Percentiles rank a stretch among this genome's conserved stretches.
Conservation (phyloP, 805 yeast genomes). For the Hanseniaspora clermontiae region DNA sequence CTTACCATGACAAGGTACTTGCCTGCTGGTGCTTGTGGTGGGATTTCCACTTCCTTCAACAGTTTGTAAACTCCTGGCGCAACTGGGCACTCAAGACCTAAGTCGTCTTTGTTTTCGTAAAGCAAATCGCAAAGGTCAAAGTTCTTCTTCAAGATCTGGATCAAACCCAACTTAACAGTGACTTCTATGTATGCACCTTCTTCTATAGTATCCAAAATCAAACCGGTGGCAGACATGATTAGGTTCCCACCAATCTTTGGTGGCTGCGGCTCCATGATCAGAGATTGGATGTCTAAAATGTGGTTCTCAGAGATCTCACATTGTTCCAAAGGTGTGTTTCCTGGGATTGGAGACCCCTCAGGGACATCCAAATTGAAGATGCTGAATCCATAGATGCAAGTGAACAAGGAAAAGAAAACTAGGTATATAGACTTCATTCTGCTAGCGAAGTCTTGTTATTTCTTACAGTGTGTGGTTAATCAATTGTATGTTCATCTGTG, state of each 20-base stretch:
- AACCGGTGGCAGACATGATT: conserved; percentile 66
- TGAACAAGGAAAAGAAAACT: not conserved
- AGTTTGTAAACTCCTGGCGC: conserved; percentile 54
- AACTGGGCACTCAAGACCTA: conserved; percentile 63
- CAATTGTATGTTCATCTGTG: too few relatives aligned
- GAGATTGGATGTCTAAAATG: conserved; percentile 45
- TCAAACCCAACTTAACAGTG: conserved; percentile 84
- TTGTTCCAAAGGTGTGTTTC: conserved; percentile 69
- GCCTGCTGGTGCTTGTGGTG: conserved; percentile 91
- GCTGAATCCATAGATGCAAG: not conserved
- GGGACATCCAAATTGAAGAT: not conserved
- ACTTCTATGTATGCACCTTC: conserved; percentile 94
- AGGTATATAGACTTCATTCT: not conserved
- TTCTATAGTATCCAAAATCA: conserved; percentile 38
- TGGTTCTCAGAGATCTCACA: conserved; percentile 63
- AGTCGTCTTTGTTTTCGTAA: conserved; percentile 52
- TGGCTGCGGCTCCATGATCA: conserved; percentile 70
- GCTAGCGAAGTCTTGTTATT: too few relatives aligned
- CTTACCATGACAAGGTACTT: conserved; percentile 74
- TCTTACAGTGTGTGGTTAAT: too few relatives aligned
- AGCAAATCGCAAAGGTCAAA: conserved; percentile 85
- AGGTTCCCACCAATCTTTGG: conserved; percentile 77
- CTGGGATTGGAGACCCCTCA: conserved; percentile 58
- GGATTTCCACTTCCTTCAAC: conserved; percentile 65
- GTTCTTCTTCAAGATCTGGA: conserved; percentile 76